Conservation (phyloP, 2,329 filamentous ascomycete species). For the Ceratocystis destructans region DNA sequence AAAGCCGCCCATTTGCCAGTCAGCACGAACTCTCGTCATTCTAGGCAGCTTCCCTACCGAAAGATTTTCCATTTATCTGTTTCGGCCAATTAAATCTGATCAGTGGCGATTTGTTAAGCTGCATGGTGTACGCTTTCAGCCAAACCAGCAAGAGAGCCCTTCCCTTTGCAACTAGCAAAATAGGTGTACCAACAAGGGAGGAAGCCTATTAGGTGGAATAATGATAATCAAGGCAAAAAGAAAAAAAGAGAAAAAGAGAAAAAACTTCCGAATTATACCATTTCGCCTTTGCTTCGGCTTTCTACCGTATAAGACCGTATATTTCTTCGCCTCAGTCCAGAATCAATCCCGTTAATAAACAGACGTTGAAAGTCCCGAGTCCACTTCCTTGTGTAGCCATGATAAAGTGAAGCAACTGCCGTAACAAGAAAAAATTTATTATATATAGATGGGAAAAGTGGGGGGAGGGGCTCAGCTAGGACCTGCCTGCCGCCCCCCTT, state of each 20-base stretch:
- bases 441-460: no score
- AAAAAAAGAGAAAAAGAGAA: background rate
- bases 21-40: background rate
- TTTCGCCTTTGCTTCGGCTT: no score
- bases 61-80: background rate
- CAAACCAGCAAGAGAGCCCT: background rate
- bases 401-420: background rate
- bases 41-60: background rate
- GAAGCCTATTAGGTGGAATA: no score
- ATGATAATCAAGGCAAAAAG: constrained; percentile 1
- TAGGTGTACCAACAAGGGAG: background rate
- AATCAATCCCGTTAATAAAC: background rate
- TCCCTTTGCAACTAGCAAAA: background rate
- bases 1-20: background rate
- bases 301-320: background rate
- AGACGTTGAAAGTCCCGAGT: background rate
- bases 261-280: no score
- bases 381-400: constrained; percentile 1
- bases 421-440: background rate
- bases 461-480: background rate
- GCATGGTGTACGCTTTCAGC: background rate
- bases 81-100: background rate
- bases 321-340: background rate
- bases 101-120: background rate
- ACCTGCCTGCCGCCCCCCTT: no score